Evolutionary conservation across 495 filamentous ascomycete genomes (phyloP).

Genomic region (Ascobolus immersus): DNA sequence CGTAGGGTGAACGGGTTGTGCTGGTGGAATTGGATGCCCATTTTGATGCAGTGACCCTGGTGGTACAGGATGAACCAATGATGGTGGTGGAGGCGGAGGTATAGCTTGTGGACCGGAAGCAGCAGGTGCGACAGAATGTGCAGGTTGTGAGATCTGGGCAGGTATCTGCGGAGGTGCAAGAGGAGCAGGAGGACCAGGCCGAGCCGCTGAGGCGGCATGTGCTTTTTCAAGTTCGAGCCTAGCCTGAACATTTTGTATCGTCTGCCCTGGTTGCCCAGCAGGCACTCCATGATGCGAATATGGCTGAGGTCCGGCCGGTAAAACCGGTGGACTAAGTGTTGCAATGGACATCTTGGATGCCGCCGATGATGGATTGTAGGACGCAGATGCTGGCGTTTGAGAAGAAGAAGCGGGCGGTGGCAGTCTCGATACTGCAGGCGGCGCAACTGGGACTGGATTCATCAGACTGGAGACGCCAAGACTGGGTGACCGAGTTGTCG

Average conservation of each 20-base stretch:
- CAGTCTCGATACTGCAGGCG: too few relatives aligned
- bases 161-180: constrained; percentile 3
- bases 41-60: background rate
- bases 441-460: too few relatives aligned
- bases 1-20: background rate
- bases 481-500: too few relatives aligned
- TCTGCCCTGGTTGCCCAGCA: background rate
- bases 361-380: too few relatives aligned
- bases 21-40: background rate
- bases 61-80: constrained; percentile 1
- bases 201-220: background rate
- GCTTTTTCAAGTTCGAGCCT: too few relatives aligned
- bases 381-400: too few relatives aligned
- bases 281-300: background rate
- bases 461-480: too few relatives aligned
- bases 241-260: too few relatives aligned
- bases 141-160: constrained; percentile 1
- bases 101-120: constrained; percentile 11
- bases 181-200: background rate
- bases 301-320: too few relatives aligned
- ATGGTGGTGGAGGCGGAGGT: constrained; percentile 7
- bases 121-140: background rate
- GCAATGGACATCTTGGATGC: too few relatives aligned
- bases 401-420: too few relatives aligned
- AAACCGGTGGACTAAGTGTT: too few relatives aligned